These are phyloP conservation scores for Aquilaria sinensis DNA, from an alignment of 345 rosid genomes.

Conservation along the genomic window DNA sequence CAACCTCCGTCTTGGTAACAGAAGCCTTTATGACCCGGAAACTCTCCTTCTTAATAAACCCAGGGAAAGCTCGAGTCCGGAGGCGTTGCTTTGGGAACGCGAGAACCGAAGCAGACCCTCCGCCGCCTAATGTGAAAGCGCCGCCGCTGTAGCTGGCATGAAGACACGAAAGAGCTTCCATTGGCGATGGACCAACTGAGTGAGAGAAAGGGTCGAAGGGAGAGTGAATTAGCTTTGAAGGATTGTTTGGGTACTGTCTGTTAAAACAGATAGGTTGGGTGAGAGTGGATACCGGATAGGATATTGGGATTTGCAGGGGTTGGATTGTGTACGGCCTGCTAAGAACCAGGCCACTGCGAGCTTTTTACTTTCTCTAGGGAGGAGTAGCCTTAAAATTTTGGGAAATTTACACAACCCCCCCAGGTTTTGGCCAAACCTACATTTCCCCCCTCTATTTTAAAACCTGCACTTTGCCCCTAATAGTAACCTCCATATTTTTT, in stretches of 20 bases:
- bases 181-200: conserved; percentile 6
- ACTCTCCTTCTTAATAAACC: conserved; percentile 21
- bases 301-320: conserved; percentile 6
- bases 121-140: conserved; percentile 9
- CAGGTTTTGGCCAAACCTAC: too few species aligned
- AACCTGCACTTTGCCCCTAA: too few species aligned
- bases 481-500: too few species aligned
- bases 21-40: conserved; percentile 46
- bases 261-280: conserved; percentile 2
- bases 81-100: conserved; percentile 41
- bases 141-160: conserved; percentile 21
- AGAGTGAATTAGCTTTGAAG: conserved; percentile 22
- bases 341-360: too few species aligned
- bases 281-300: conserved; percentile 14
- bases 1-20: conserved; percentile 58
- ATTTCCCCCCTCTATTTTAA: too few species aligned
- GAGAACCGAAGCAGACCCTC: conserved; percentile 44
- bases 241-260: conserved; percentile 5
- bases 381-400: too few species aligned
- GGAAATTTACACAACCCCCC: too few species aligned
- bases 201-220: neutral
- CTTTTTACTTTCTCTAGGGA: too few species aligned
- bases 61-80: conserved; percentile 28
- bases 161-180: conserved; percentile 30
- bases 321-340: conserved; percentile 7